Conservation (phyloP, 176 grass and related monocot species). For the Sorghum bicolor region DNA sequence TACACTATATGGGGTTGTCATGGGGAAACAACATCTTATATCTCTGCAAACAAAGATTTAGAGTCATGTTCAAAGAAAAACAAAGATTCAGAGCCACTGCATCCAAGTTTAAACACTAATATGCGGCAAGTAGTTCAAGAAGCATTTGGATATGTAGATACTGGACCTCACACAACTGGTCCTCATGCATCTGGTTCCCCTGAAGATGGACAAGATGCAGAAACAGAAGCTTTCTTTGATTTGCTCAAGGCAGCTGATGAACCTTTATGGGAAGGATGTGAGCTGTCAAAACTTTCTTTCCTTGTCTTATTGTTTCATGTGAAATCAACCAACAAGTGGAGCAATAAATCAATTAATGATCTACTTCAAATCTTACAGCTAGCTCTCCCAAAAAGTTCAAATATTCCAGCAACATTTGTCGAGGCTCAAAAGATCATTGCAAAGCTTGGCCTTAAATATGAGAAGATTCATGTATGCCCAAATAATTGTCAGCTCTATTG, state of each 20-base stretch:
- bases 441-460: not conserved
- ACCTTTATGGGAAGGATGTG: not conserved
- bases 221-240: not conserved
- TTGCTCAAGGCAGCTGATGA: not conserved
- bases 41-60: not conserved
- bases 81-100: not conserved
- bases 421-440: not conserved
- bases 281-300: conserved; percentile 6
- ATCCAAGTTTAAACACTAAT: not conserved
- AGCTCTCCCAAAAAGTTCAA: not conserved
- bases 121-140: not conserved
- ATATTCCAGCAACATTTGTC: not conserved
- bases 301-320: not conserved
- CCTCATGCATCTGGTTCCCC: not conserved
- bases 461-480: conserved; percentile 4
- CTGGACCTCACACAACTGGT: not conserved
- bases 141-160: not conserved
- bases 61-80: too few relatives aligned
- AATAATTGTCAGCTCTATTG: not conserved
- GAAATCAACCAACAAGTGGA: conserved; percentile 6
- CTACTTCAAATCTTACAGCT: not conserved
- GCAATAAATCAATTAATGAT: conserved; percentile 15
- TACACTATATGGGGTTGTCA: not conserved
- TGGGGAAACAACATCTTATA: not conserved
- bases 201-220: not conserved